Evolutionary conservation across 2,329 filamentous ascomycete genomes (phyloP), one percentile per base, ranked within the genome.

Genomic region (Colletotrichum karsti): DNA sequence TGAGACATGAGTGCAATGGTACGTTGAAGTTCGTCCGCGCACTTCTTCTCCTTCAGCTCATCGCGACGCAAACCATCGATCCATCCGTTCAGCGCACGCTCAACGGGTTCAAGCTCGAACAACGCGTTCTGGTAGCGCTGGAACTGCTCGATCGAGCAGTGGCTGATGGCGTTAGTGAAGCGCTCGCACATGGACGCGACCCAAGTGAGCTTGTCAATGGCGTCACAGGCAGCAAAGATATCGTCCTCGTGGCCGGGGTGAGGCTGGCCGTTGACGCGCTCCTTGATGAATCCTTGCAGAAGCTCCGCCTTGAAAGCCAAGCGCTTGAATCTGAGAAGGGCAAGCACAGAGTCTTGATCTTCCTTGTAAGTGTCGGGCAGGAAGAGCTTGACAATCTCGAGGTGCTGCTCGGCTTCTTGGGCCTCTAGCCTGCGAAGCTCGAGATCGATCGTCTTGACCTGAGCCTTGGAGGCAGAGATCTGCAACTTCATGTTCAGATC

Each of bases 401-500:
- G 86, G 75, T 98, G 95, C 76, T 98, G 93, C 41, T 90, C 87
- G 2, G 94, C 93, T 81, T 98, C 94, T 73, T 97, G 92, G 0
- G 95, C 94, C 73, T 97, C 94, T 76, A 98, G 88, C 63, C 92
- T 91, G 59, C 92, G 89, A 64, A 98, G 84, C 77, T 98, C 95
- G 30, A 98, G 85, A 72, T 98, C 95, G 70, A 99, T 97, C 0
- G 94, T 94, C 83, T 97, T 98, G 75, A 93, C 91, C 78, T 97
- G 95, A 3, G 95, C 92, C 83, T 97, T 97, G 42, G 94, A 89
- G 10, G 94, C 94, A 12, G 94, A 97, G 63, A 93, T 88, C 76
- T 97, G 95, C 46, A 99, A 87, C 81, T 97, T 97, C 87, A 95
- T 89, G 79, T 98, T 98, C 50, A 99, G 87, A 75, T 99, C 95